Conservation (phyloP, 495 filamentous ascomycete genomes). For the Neurospora cerealis region DNA sequence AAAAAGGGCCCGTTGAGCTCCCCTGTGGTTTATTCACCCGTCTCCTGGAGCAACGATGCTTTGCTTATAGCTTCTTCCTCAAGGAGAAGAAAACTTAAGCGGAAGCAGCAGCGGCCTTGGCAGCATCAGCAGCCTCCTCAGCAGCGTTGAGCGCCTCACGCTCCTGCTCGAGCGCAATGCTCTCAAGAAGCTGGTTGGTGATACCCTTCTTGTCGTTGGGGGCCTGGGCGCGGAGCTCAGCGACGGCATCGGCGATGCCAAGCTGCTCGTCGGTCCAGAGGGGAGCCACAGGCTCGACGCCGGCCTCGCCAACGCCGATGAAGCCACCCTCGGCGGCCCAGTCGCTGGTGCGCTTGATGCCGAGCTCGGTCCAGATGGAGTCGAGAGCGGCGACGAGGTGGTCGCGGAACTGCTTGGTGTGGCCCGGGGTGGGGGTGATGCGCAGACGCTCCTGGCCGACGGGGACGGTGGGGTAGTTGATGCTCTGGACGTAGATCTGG, state of each 20-base stretch:
- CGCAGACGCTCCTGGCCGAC: conserved; percentile 91
- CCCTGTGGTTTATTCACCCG: not conserved
- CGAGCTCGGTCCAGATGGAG: conserved; percentile 74
- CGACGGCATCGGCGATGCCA: conserved; percentile 47
- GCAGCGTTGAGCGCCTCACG: conserved; percentile 3
- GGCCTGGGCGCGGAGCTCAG: conserved; percentile 39
- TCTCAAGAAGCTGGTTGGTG: conserved; percentile 22
- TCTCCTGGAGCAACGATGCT: not conserved
- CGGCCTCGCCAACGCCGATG: conserved; percentile 75
- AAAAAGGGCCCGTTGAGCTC: conserved; percentile 6
- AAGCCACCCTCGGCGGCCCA: conserved; percentile 91
- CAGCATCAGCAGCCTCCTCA: conserved; percentile 14
- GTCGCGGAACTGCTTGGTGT: conserved; percentile 69
- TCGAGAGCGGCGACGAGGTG: conserved; percentile 80
- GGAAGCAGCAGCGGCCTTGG: conserved; percentile 9
- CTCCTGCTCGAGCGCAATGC: conserved; percentile 25
- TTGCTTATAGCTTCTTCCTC: not conserved
- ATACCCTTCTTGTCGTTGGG: conserved; percentile 5
- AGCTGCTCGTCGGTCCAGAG: conserved; percentile 88
- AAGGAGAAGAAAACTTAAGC: not conserved
- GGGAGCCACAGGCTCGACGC: conserved; percentile 40
- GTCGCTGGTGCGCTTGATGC: conserved; percentile 81
- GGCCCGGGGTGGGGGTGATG: conserved; percentile 91
- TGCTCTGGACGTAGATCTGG: conserved; percentile 93
- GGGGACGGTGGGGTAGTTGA: conserved; percentile 98